phyloP scores from a whole-genome alignment of 2,329 filamentous ascomycete genomes.

The Cercospora zeae-maydis region DNA sequence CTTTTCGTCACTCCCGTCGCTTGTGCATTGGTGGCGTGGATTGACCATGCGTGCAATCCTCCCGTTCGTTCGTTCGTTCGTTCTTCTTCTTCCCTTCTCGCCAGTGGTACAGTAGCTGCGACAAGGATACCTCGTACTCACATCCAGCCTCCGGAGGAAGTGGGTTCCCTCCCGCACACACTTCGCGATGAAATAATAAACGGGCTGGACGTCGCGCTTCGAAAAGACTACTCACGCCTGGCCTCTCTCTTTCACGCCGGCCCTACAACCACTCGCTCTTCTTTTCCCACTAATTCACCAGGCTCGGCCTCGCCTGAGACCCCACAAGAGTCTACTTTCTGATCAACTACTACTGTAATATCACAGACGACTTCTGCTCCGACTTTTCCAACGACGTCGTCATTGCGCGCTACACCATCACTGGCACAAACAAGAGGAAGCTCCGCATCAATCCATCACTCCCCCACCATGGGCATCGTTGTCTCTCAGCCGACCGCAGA shows the following conservation, averaged over 20 bases:
- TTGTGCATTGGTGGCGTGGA: slow-evolving; percentile 12
- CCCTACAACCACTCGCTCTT: slow-evolving; percentile 7
- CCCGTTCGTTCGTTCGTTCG: too few relatives aligned
- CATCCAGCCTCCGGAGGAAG: slow-evolving; percentile 12
- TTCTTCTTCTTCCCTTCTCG: slow-evolving; percentile 19
- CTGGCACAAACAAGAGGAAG: background rate
- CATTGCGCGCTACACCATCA: background rate
- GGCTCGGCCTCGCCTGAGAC: background rate
- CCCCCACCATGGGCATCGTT: slow-evolving; percentile 1
- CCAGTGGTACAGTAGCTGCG: slow-evolving; percentile 28
- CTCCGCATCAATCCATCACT: background rate
- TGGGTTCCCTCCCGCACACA: slow-evolving; percentile 13
- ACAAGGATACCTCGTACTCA: slow-evolving; percentile 22
- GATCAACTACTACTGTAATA: slow-evolving; percentile 20
- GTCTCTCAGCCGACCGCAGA: background rate
- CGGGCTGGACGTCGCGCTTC: slow-evolving; percentile 21
- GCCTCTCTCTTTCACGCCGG: slow-evolving; percentile 19
- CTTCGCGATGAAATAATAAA: slow-evolving; percentile 22
- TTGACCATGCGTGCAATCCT: slow-evolving; percentile 23
- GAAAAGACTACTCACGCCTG: slow-evolving; percentile 16
- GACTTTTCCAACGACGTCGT: background rate
- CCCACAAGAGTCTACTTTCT: background rate
- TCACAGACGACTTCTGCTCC: slow-evolving; percentile 8
- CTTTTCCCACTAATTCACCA: slow-evolving; percentile 12
- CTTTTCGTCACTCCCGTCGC: slow-evolving; percentile 9